Conservation (phyloP, 768 basidiomycete genomes). For the Hericium alpestre region DNA sequence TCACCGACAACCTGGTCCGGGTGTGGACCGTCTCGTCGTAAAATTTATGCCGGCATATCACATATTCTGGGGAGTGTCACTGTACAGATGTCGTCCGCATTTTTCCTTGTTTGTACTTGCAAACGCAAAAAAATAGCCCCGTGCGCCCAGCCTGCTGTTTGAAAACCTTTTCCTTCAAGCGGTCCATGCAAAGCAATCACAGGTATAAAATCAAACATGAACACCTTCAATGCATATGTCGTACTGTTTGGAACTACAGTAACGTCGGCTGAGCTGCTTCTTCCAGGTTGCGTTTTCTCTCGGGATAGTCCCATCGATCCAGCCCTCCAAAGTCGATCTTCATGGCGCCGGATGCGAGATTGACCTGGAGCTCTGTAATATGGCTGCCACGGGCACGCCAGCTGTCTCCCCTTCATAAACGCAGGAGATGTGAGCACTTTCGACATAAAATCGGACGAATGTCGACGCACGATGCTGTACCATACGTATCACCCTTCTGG, state of each 20-base stretch:
- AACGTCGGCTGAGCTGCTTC: slow-evolving; percentile 29
- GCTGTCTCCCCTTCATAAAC: slow-evolving; percentile 54
- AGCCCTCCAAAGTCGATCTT: slow-evolving; percentile 67
- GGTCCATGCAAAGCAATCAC: no score
- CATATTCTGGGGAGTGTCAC: slow-evolving; percentile 6
- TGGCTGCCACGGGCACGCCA: slow-evolving; percentile 67
- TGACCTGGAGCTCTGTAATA: slow-evolving; percentile 64
- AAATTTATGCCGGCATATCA: slow-evolving; percentile 10
- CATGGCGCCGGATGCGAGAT: slow-evolving; percentile 47
- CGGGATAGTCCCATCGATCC: slow-evolving; percentile 60
- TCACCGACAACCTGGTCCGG: slow-evolving; percentile 89
- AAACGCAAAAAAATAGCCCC: slow-evolving; percentile 13
- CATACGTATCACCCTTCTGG: slow-evolving; percentile 48
- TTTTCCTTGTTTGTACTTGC: slow-evolving; percentile 15
- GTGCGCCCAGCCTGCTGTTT: slow-evolving; percentile 1
- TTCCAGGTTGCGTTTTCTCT: slow-evolving; percentile 53
- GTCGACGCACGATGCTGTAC: slow-evolving; percentile 61
- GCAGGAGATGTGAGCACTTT: neutral
- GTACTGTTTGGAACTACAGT: no score
- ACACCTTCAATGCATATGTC: no score
- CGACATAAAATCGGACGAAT: neutral
- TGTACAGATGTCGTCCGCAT: slow-evolving; percentile 3
- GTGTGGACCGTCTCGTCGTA: slow-evolving; percentile 76
- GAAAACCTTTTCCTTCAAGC: no score
- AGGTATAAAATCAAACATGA: no score